Evolutionary conservation across 768 basidiomycete genomes (phyloP).

Genomic region (Erythrobasidium yunnanense): DNA sequence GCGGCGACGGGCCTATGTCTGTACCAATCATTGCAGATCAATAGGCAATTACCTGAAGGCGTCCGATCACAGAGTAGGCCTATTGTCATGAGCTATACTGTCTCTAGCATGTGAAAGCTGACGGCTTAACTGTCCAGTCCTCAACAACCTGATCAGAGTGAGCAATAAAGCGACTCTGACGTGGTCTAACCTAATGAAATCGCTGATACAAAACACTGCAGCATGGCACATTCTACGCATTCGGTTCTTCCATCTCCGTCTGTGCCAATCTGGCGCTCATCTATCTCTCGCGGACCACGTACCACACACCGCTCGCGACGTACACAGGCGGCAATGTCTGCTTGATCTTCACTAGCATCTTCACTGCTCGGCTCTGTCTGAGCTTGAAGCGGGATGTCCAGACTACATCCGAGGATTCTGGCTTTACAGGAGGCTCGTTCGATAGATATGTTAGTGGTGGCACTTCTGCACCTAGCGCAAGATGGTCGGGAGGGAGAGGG

Average conservation of each 20-base stretch:
- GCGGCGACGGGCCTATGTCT: constrained; percentile 3
- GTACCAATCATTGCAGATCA: not conserved
- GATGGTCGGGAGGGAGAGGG: not conserved
- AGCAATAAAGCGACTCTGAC: no score
- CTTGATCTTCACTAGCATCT: not conserved
- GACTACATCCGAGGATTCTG: no score
- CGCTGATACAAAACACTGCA: no score
- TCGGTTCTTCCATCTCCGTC: not conserved
- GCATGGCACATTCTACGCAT: not conserved
- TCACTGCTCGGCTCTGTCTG: not conserved
- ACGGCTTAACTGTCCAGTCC: no score
- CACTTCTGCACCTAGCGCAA: no score
- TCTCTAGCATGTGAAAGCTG: no score
- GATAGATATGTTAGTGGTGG: no score
- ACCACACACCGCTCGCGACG: not conserved
- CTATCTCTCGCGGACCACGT: not conserved
- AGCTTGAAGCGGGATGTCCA: not conserved
- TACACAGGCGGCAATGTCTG: no score
- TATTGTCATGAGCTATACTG: not conserved
- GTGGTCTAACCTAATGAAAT: no score
- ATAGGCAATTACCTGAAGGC: not conserved
- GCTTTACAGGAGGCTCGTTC: not conserved
- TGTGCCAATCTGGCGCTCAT: constrained; percentile 1
- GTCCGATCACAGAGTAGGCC: not conserved
- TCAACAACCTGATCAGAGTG: no score